These are phyloP conservation scores for Pythium periplocum DNA, from an alignment of 352 stramenopile species.

Conservation along the genomic window DNA sequence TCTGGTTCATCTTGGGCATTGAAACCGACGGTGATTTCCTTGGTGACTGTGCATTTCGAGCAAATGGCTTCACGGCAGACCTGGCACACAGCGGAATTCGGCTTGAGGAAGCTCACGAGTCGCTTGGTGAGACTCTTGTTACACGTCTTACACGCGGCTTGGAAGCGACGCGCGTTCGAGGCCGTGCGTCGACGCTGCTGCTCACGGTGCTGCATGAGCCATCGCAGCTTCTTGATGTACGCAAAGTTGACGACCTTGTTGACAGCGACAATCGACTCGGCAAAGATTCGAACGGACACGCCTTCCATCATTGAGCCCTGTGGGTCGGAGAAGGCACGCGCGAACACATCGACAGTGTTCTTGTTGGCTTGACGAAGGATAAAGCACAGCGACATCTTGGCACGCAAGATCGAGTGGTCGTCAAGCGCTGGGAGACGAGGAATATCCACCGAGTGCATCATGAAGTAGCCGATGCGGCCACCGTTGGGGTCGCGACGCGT, in stretches of 20 bases:
- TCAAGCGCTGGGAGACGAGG: conserved; percentile 26
- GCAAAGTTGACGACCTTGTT: conserved; percentile 43
- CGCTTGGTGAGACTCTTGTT: neutral
- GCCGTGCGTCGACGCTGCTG: too few relatives aligned
- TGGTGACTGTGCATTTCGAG: neutral
- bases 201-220: conserved; percentile 25
- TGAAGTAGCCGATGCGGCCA: conserved; percentile 37
- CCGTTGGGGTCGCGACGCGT: conserved; percentile 34
- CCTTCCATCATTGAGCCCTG: conserved; percentile 23
- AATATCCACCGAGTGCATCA: conserved; percentile 53
- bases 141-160: neutral
- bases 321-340: conserved; percentile 37
- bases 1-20: neutral
- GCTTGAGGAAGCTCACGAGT: neutral
- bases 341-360: conserved; percentile 39
- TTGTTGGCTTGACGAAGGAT: conserved; percentile 23
- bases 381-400: conserved; percentile 33
- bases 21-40: neutral
- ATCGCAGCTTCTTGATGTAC: conserved; percentile 64
- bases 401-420: conserved; percentile 28
- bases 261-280: conserved; percentile 30
- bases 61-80: conserved; percentile 1
- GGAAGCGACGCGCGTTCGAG: neutral
- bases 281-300: conserved; percentile 30
- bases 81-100: neutral